These are phyloP conservation scores for Flaveria brownii DNA, from an alignment of 129 eudicot genomes.

Conservation along the genomic window DNA sequence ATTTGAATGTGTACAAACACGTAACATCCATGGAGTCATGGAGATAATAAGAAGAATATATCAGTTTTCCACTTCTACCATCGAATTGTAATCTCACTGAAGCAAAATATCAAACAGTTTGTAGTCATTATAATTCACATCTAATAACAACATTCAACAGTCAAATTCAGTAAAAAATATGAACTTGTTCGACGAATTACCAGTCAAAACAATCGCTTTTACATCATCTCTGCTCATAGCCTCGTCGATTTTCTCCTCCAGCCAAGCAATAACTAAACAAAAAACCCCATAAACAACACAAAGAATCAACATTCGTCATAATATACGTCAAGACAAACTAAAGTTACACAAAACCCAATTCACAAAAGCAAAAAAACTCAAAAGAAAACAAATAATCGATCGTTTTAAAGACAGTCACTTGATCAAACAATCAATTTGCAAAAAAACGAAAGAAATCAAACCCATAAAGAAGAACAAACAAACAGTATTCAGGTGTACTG, in stretches of 20 bases:
- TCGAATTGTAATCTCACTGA: slow-evolving; percentile 16
- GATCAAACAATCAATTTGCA: background rate
- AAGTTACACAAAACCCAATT: background rate
- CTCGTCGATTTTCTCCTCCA: slow-evolving; percentile 62
- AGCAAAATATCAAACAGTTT: slow-evolving; percentile 30
- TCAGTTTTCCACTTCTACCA: background rate
- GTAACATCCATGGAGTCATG: background rate
- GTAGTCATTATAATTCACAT: background rate
- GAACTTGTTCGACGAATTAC: slow-evolving; percentile 32
- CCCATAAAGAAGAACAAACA: background rate
- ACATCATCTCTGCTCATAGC: slow-evolving; percentile 86
- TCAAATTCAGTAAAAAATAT: background rate
- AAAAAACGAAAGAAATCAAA: background rate
- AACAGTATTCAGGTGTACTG: background rate
- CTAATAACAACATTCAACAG: slow-evolving; percentile 12
- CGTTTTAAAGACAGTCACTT: background rate
- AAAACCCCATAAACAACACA: background rate
- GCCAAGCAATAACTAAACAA: slow-evolving; percentile 65
- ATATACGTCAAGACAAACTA: background rate
- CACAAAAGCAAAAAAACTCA: background rate
- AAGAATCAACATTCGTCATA: too few relatives aligned
- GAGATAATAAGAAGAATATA: slow-evolving; percentile 13
- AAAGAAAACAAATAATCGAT: background rate
- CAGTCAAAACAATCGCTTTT: slow-evolving; percentile 75
- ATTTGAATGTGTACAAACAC: background rate